Percentiles rank a stretch among this genome's conserved stretches.
These are phyloP conservation scores for Sequoiadendron giganteum DNA, from an alignment of 75 land plant genomes.

Conservation along the genomic window DNA sequence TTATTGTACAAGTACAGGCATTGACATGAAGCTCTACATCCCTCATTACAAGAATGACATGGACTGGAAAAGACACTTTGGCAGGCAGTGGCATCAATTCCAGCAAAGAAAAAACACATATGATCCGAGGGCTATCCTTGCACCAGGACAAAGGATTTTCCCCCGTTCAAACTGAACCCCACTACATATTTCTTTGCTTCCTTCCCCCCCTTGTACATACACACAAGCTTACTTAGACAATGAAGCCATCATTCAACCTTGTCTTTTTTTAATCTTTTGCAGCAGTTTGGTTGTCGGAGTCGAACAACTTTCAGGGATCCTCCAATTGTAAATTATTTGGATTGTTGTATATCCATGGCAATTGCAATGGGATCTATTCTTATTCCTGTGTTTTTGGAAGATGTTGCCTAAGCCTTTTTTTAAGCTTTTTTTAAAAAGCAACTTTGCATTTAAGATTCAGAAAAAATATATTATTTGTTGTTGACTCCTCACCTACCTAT, in stretches of 20 bases:
- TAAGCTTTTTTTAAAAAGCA: too few species aligned
- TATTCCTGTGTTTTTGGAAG: background rate
- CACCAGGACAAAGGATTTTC: slow-evolving; percentile 45
- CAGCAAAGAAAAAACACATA: slow-evolving; percentile 11
- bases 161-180: slow-evolving; percentile 1
- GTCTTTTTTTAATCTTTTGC: background rate
- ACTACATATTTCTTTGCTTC: background rate
- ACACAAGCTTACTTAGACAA: background rate
- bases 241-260: background rate
- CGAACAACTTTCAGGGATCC: background rate
- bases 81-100: slow-evolving; percentile 24
- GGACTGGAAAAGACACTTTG: slow-evolving; percentile 32
- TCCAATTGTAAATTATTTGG: background rate
- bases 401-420: background rate
- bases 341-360: background rate
- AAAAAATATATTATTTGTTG: too few species aligned
- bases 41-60: slow-evolving; percentile 17
- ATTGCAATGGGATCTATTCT: background rate
- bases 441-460: too few species aligned
- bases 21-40: slow-evolving; percentile 29
- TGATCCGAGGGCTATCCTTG: slow-evolving; percentile 33
- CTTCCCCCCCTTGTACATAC: slow-evolving; percentile 5
- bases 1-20: background rate
- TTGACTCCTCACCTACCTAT: too few species aligned
- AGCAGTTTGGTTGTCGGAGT: background rate